Conservation (phyloP, 2,329 filamentous ascomycete genomes). For the Exophiala sp. region DNA sequence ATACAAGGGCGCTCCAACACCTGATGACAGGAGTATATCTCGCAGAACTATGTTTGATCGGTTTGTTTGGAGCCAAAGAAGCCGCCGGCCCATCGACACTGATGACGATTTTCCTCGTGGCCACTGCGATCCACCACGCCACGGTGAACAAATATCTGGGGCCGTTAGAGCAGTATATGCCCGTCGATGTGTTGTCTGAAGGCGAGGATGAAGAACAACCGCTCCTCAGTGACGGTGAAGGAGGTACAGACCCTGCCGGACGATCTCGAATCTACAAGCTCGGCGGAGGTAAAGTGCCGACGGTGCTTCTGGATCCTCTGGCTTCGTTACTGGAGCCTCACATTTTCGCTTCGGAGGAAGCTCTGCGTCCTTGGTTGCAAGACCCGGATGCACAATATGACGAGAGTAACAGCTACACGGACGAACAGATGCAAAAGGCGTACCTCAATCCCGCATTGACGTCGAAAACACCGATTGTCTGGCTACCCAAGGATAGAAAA, state of each 20-base stretch:
- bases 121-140: constrained; percentile 69
- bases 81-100: constrained; percentile 59
- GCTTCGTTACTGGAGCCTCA: constrained; percentile 50
- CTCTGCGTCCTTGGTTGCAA: constrained; percentile 27
- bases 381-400: constrained; percentile 52
- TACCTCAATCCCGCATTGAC: constrained; percentile 68
- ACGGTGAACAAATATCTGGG: constrained; percentile 43
- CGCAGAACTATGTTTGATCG: constrained; percentile 75
- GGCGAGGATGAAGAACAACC: constrained; percentile 29
- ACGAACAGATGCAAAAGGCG: constrained; percentile 57
- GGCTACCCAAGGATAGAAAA: constrained; percentile 71
- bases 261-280: constrained; percentile 13
- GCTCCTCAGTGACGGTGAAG: constrained; percentile 18
- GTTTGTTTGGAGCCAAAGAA: constrained; percentile 59
- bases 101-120: constrained; percentile 67
- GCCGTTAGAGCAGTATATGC: constrained; percentile 58
- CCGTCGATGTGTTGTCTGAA: constrained; percentile 51
- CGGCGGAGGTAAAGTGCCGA: constrained; percentile 15
- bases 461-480: constrained; percentile 60
- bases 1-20: constrained; percentile 79
- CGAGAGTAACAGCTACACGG: constrained; percentile 67
- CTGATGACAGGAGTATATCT: constrained; percentile 80
- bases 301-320: constrained; percentile 66
- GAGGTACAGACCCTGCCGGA: constrained; percentile 1
- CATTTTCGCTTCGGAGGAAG: constrained; percentile 24